Evolutionary conservation across 208 protist genomes (phyloP).

Genomic region (Leptomonas pyrrhocoris): DNA sequence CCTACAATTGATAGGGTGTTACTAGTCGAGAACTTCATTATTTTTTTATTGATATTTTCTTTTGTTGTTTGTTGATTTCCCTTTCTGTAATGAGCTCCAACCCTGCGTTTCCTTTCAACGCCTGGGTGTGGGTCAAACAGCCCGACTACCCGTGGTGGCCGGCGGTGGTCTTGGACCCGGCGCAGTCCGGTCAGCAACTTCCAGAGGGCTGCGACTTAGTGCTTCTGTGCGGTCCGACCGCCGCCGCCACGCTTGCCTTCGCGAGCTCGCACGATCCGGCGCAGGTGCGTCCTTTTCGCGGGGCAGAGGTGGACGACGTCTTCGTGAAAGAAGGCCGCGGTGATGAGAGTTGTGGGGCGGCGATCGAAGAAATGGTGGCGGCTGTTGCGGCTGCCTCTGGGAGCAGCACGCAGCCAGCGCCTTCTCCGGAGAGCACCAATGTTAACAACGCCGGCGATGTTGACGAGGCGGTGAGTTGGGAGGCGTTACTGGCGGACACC

Average conservation of each 20-base stretch:
- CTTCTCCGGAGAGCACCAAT: background rate
- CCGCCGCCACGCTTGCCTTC: slow-evolving; percentile 56
- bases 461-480: slow-evolving; percentile 7
- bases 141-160: slow-evolving; percentile 87
- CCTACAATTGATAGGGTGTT: too few relatives aligned
- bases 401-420: background rate
- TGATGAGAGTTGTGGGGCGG: slow-evolving; percentile 51
- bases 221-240: slow-evolving; percentile 67
- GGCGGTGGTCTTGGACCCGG: slow-evolving; percentile 62
- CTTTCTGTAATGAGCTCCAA: slow-evolving; percentile 9
- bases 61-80: slow-evolving; percentile 18
- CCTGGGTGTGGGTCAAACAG: slow-evolving; percentile 85
- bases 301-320: slow-evolving; percentile 38
- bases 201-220: slow-evolving; percentile 56
- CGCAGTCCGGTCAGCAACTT: slow-evolving; percentile 25
- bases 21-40: too few relatives aligned
- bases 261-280: slow-evolving; percentile 38
- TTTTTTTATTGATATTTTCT: slow-evolving; percentile 5
- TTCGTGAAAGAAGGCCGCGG: slow-evolving; percentile 39
- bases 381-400: background rate
- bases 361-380: slow-evolving; percentile 56
- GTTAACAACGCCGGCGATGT: too few relatives aligned
- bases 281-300: slow-evolving; percentile 44
- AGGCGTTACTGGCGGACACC: slow-evolving; percentile 4
- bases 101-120: slow-evolving; percentile 37